Base-by-base conservation (phyloP, 768 basidiomycete species). In the Galerina marginata region DNA sequence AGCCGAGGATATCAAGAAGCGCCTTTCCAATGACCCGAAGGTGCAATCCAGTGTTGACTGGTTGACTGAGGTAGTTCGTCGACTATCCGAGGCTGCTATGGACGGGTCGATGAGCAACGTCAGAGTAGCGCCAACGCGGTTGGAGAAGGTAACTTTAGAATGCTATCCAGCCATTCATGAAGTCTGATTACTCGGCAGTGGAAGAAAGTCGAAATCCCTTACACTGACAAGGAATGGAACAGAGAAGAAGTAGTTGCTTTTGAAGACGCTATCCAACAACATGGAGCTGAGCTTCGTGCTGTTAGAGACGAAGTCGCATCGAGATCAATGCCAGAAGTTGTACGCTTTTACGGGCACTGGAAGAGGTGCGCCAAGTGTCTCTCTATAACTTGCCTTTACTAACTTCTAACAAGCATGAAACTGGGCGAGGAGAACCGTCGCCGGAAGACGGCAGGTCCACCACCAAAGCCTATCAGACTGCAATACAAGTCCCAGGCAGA, bases 271-370 rank as follows among this genome's bases (percentile, higher is more conserved):
- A 89, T 93, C 48, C 66, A 77, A 49, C 75, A 78, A n/a, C 85
- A 92, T 64, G 90, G 91, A 33, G 89, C 92, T 11, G 93, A 95
- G 69, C 86, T 95, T 54, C 87, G 91, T 42, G 83, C 85, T 4
- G 89, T 93, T 25, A 79, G 87, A 51, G 90, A 92, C 29, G 91
- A 93, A 68, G 81, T 95, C 44, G 81, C 81, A 23, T 84, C 87
- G 2, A 80, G 92, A 57, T 79, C 87, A 0, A 83, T 93, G 68
- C 79, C 84, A 29, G 93, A 95, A 68, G 85, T 93, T 6, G 92
- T 95, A 29, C 85, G 92, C 15, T 93, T 88, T 74, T 95, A 92
- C 66, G 90, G 87, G 3, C 88, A 85, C 61, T 95, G 93, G 93
- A 95, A 95, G 79, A 91, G 84, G 93, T 92, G 67, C 40, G 74